Conservation (phyloP, 148 eudicot genomes). For the Fagopyrum homotropicum region DNA sequence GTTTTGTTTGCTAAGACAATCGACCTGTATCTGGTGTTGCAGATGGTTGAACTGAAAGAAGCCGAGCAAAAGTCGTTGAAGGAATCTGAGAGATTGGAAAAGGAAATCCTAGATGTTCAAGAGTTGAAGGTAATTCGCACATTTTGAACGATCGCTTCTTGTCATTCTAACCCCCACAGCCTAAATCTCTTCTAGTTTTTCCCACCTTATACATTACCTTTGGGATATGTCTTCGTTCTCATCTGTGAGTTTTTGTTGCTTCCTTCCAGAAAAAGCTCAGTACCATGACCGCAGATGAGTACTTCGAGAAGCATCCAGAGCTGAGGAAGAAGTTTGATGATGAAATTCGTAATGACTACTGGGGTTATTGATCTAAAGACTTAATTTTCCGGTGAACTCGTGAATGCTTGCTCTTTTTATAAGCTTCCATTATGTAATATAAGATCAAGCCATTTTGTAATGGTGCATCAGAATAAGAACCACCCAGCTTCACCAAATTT, state of each 20-base stretch:
- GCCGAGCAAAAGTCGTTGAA: constrained; percentile 69
- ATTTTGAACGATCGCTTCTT: not conserved
- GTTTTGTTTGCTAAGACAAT: not conserved
- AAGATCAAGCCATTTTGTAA: not conserved
- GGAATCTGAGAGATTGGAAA: constrained; percentile 89
- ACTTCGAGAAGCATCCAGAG: constrained; percentile 94
- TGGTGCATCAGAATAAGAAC: constrained; percentile 5
- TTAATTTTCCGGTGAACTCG: not conserved
- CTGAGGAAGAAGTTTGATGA: constrained; percentile 93
- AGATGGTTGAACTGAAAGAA: constrained; percentile 90
- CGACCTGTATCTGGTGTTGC: constrained; percentile 10
- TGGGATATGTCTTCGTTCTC: not conserved
- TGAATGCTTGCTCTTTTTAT: not conserved
- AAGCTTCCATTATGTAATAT: not conserved
- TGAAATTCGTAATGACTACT: constrained; percentile 91
- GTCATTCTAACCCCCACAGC: not conserved
- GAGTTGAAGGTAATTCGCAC: constrained; percentile 67
- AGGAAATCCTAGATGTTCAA: constrained; percentile 84
- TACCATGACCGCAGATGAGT: constrained; percentile 98
- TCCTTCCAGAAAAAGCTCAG: constrained; percentile 58
- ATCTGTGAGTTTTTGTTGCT: not conserved
- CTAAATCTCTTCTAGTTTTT: not conserved
- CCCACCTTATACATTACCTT: not conserved
- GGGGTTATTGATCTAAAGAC: constrained; percentile 55
- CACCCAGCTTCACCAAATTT: not conserved